Conservation (phyloP, 805 yeast species). For the Saccharomycopsis amapae region DNA sequence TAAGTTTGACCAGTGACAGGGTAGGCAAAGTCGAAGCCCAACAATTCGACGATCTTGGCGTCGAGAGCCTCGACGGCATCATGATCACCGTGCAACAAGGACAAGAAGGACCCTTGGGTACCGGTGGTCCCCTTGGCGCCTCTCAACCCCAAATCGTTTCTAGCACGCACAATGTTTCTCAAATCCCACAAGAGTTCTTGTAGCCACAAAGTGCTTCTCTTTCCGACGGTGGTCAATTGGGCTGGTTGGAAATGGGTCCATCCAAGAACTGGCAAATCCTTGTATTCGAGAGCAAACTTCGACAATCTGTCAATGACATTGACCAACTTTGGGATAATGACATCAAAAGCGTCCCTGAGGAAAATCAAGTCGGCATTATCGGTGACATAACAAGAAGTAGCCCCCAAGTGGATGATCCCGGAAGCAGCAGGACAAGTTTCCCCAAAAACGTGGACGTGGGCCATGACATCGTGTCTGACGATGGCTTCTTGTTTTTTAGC, state of each 20-base stretch:
- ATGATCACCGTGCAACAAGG: conserved; percentile 94
- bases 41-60: conserved; percentile 82
- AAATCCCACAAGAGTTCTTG: conserved; percentile 98
- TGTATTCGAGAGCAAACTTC: conserved; percentile 82
- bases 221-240: conserved; percentile 96
- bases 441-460: conserved; percentile 96
- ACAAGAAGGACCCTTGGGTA: conserved; percentile 93
- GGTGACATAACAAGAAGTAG: conserved; percentile 95
- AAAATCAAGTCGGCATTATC: conserved; percentile 97
- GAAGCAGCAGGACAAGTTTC: conserved; percentile 91
- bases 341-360: conserved; percentile 90
- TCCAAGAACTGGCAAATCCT: conserved; percentile 94
- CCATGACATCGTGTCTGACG: conserved; percentile 99
- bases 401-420: conserved; percentile 96
- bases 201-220: conserved; percentile 95
- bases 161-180: conserved; percentile 90
- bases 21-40: conserved; percentile 91
- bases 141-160: conserved; percentile 92
- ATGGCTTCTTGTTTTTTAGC: conserved; percentile 94
- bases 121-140: conserved; percentile 99
- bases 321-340: conserved; percentile 88
- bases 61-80: conserved; percentile 92
- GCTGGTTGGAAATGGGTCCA: conserved; percentile 99
- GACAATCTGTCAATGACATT: conserved; percentile 89
- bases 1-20: conserved; percentile 99